Evolutionary conservation across 306 rosid species (phyloP).

Genomic region (Lathyrus oleraceus): DNA sequence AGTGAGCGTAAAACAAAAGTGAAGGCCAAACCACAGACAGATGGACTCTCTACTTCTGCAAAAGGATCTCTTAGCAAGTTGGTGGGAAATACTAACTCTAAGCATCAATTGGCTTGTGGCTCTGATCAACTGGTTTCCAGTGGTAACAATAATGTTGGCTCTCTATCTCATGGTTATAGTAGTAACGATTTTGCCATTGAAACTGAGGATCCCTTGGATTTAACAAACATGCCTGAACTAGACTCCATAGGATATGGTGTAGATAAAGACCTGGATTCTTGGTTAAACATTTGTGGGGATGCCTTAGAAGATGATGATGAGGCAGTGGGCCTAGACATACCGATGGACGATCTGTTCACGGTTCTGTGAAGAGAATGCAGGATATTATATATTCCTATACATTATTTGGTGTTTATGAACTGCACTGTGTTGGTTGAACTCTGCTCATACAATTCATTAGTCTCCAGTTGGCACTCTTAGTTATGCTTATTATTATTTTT

Average conservation of each 20-base stretch:
- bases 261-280: constrained; percentile 62
- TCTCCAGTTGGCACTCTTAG: constrained; percentile 64
- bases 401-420: constrained; percentile 41
- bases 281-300: constrained; percentile 71
- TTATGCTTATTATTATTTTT: constrained; percentile 67
- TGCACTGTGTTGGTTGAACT: constrained; percentile 54
- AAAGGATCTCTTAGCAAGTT: constrained; percentile 52
- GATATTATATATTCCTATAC: constrained; percentile 46
- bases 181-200: constrained; percentile 42
- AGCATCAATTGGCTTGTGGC: constrained; percentile 44
- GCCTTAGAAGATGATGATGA: constrained; percentile 58
- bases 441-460: constrained; percentile 60
- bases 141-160: constrained; percentile 43
- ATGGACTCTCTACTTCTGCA: constrained; percentile 54
- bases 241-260: constrained; percentile 63
- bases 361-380: constrained; percentile 52
- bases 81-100: constrained; percentile 41
- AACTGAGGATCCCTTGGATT: constrained; percentile 47
- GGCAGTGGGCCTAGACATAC: constrained; percentile 68
- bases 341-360: constrained; percentile 90
- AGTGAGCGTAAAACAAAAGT: constrained; percentile 70
- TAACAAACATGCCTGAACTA: constrained; percentile 55
- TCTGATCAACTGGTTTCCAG: constrained; percentile 42
- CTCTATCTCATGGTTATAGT: constrained; percentile 27
- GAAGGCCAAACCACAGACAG: constrained; percentile 72